phyloP scores from a whole-genome alignment of 495 filamentous ascomycete genomes.

The Xylaria sp. region DNA sequence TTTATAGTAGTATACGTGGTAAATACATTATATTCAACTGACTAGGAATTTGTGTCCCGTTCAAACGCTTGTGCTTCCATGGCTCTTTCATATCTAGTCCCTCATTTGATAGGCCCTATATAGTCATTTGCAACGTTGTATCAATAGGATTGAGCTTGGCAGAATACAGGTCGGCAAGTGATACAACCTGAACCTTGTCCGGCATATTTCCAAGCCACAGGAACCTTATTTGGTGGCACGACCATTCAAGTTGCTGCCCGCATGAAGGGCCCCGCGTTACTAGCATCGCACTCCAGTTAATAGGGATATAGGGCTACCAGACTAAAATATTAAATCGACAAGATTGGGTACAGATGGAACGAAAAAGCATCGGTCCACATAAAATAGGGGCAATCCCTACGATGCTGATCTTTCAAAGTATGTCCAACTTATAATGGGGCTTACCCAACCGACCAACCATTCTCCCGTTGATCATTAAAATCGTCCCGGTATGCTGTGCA shows the following conservation, averaged over 20 bases:
- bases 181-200: neutral
- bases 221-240: neutral
- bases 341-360: too few species aligned
- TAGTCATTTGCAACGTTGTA: neutral
- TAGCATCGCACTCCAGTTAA: neutral
- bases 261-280: neutral
- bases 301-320: neutral
- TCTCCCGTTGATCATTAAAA: neutral
- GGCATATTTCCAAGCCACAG: neutral
- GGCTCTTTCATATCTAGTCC: neutral
- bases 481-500: neutral
- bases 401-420: neutral
- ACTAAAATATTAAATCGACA: neutral
- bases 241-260: conserved; percentile 13
- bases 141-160: neutral
- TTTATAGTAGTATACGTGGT: neutral
- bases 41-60: too few species aligned
- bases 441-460: neutral
- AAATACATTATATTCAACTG: neutral
- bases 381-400: neutral
- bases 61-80: neutral
- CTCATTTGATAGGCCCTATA: neutral
- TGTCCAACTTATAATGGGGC: neutral
- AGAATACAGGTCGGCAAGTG: neutral
- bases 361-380: neutral